Evolutionary conservation across 768 basidiomycete species (phyloP), one percentile per base, ranked within the genome.

Genomic region (Fomitopsis pulvina): DNA sequence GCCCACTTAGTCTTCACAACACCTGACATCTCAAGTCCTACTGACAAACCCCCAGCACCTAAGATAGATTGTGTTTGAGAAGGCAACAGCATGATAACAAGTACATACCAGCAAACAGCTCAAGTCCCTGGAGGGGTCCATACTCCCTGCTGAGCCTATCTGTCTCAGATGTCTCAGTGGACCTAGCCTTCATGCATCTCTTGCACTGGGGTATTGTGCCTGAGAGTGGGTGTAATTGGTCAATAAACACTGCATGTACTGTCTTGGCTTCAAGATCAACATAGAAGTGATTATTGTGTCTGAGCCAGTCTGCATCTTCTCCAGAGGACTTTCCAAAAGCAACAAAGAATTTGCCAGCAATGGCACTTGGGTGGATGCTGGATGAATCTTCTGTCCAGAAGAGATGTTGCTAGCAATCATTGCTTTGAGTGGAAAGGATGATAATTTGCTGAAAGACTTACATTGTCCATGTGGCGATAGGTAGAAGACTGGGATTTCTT

Each of bases 41-140:
- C 75, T 2, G 84, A 82, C 5, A 90, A 71, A 2, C 87, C 87
- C 45, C 87, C 87, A 30, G 85, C 87, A 62, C 86, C 85, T 87
- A 45, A n/a, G 21, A 20, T 22, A 25, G 18, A 21, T 21, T 14
- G 10, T 32, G 14, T 41, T 42, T 27, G n/a, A 27, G 2, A 6
- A 11, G 4, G n/a, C 18, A 11, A 40, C 10, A n/a, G 26, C 30
- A 47, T 47, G 32, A 46, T 18, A 5, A 37, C 21, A 4, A 44
- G 21, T 8, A 25, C 48, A 27, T 58, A 85, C 85, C 87, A 61
- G 77, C 73, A 56, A 87, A 89, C 4, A 89, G 66, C 58, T 89
- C 87, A 49, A 89, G 52, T 1, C 79, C 80, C 47, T 72, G 67
- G 20, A 88, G 63, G 20, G 74, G 75, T 7, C 68, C 71, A 37